Conservation (phyloP, 2,329 filamentous ascomycete species). For the Fusarium sp. region DNA sequence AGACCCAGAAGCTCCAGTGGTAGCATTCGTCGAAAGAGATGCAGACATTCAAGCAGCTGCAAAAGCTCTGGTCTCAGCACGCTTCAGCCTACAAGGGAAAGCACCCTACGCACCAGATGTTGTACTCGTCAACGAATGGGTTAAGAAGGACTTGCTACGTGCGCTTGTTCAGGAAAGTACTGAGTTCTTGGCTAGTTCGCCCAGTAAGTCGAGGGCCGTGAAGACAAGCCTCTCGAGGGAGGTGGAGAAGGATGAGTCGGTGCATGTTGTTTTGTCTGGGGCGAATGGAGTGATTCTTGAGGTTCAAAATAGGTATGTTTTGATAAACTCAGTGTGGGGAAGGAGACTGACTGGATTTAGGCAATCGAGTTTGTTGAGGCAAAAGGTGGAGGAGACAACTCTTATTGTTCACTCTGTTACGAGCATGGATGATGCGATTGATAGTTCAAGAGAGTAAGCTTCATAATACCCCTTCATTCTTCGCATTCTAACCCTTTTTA, state of each 20-base stretch:
- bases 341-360: neutral
- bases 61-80: conserved; percentile 26
- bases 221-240: conserved; percentile 5
- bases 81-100: conserved; percentile 33
- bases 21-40: conserved; percentile 41
- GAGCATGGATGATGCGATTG: conserved; percentile 36
- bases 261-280: conserved; percentile 22
- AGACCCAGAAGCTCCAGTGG: conserved; percentile 3
- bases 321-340: too few species aligned
- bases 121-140: conserved; percentile 40
- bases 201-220: rapidly evolving
- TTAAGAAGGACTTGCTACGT: conserved; percentile 40
- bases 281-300: conserved; percentile 26
- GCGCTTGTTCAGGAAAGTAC: conserved; percentile 32
- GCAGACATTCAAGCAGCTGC: conserved; percentile 37
- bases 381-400: conserved; percentile 22
- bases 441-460: conserved; percentile 10
- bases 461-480: rapidly evolving
- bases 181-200: neutral
- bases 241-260: conserved; percentile 22
- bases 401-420: conserved; percentile 32
- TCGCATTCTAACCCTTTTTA: neutral
- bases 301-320: conserved; percentile 22
- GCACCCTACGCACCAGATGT: conserved; percentile 41
- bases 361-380: conserved; percentile 4